Conservation (phyloP, 2,329 filamentous ascomycete species). For the Fusarium veterinarium region DNA sequence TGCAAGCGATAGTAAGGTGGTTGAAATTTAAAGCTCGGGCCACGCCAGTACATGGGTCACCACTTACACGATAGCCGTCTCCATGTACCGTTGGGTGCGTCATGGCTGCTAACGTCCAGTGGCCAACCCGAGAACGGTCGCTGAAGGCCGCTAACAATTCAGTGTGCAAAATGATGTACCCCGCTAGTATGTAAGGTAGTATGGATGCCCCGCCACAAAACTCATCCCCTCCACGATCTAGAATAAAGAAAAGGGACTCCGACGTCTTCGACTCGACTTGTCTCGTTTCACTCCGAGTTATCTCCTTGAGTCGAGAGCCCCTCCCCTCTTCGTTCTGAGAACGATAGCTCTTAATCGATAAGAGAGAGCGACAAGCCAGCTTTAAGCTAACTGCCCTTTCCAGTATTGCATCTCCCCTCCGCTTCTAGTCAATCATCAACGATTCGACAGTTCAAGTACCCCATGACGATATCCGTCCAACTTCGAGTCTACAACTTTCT, state of each 20-base stretch:
- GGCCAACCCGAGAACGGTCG: slow-evolving; percentile 34
- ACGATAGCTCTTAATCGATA: slow-evolving; percentile 10
- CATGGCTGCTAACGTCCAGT: slow-evolving; percentile 27
- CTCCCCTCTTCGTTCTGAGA: not conserved
- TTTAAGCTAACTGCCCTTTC: slow-evolving; percentile 2
- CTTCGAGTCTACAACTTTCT: not conserved
- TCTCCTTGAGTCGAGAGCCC: slow-evolving; percentile 26
- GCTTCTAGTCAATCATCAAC: not conserved
- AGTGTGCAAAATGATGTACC: slow-evolving; percentile 28
- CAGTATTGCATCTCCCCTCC: slow-evolving; percentile 6
- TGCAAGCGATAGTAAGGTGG: not conserved
- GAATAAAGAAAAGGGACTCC: slow-evolving; percentile 14
- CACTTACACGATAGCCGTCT: slow-evolving; percentile 31
- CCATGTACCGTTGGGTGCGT: slow-evolving; percentile 36
- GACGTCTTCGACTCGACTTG: slow-evolving; percentile 12
- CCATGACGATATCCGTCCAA: slow-evolving; percentile 31
- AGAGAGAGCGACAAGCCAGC: not conserved
- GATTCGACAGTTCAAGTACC: not conserved
- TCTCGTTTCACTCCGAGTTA: slow-evolving; percentile 29
- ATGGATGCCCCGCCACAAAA: slow-evolving; percentile 46
- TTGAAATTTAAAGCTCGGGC: slow-evolving; percentile 38
- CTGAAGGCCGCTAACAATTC: slow-evolving; percentile 6
- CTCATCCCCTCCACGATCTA: slow-evolving; percentile 36
- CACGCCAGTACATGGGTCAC: slow-evolving; percentile 37
- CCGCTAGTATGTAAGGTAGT: slow-evolving; percentile 31